Percentiles rank a stretch among this genome's conserved stretches.
Evolutionary conservation across 148 eudicot species (phyloP).

Genomic region (Chenopodium suecicum): DNA sequence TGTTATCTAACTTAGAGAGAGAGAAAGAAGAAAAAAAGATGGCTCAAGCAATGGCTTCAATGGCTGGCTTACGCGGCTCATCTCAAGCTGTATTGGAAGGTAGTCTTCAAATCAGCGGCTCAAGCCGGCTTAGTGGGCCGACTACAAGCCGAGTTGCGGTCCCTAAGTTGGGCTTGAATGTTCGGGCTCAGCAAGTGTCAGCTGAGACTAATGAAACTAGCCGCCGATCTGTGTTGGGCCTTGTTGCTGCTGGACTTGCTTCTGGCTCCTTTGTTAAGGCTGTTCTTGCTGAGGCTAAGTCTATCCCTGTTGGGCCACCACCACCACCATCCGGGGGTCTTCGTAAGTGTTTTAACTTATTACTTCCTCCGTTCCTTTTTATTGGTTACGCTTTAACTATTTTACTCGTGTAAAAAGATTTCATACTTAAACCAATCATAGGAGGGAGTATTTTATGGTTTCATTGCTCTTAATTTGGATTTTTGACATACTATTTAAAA

Average conservation of each 20-base stretch:
- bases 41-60: constrained; percentile 92
- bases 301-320: constrained; percentile 82
- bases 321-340: constrained; percentile 96
- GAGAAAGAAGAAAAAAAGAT: constrained; percentile 21
- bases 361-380: too few relatives aligned
- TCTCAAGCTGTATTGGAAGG: constrained; percentile 71
- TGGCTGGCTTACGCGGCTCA: constrained; percentile 66
- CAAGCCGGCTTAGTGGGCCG: constrained; percentile 41
- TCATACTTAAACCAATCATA: too few relatives aligned
- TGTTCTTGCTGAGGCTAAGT: constrained; percentile 71
- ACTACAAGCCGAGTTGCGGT: constrained; percentile 35
- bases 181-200: constrained; percentile 59
- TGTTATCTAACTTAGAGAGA: not conserved
- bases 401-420: too few relatives aligned
- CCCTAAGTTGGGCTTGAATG: constrained; percentile 34
- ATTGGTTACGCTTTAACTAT: too few relatives aligned
- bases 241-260: constrained; percentile 74
- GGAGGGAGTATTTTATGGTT: too few relatives aligned
- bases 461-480: too few relatives aligned
- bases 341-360: constrained; percentile 46
- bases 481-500: too few relatives aligned
- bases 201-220: constrained; percentile 51
- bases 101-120: constrained; percentile 61
- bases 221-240: constrained; percentile 77
- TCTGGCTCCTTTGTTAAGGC: constrained; percentile 60